A percentile compares a stretch with the other conserved stretches of the same genome.
These are phyloP conservation scores for Phlebiopsis flavidoalba DNA, from an alignment of 768 basidiomycete species.

Conservation along the genomic window DNA sequence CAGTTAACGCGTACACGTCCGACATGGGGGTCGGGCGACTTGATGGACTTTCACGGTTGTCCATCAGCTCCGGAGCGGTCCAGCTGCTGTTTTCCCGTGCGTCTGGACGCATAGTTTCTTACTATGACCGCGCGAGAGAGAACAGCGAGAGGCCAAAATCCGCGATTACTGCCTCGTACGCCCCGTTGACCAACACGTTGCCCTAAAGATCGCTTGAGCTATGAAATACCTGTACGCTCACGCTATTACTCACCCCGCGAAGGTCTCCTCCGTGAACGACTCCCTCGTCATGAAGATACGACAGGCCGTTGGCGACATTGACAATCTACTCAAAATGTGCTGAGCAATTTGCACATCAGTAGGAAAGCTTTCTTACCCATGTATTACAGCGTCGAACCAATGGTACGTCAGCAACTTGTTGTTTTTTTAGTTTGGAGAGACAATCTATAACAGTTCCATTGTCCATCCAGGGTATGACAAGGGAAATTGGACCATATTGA, in stretches of 20 bases:
- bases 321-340: neutral
- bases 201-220: neutral
- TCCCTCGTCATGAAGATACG: neutral
- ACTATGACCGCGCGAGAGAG: too few relatives aligned
- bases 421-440: neutral
- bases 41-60: too few relatives aligned
- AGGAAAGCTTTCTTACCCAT: neutral
- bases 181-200: neutral
- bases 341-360: too few relatives aligned
- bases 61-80: too few relatives aligned
- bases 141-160: neutral
- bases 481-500: neutral
- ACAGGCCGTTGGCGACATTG: neutral
- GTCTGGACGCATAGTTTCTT: too few relatives aligned
- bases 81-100: too few relatives aligned
- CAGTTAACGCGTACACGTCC: too few relatives aligned
- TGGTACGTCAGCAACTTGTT: neutral
- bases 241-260: neutral
- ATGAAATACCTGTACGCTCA: too few relatives aligned
- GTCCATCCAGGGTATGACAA: neutral
- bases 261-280: conserved; percentile 3
- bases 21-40: too few relatives aligned
- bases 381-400: neutral
- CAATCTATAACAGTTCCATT: neutral
- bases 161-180: neutral